Percentiles rank a stretch among this genome's conserved stretches.
Conservation (phyloP, 2,329 filamentous ascomycete genomes). For the Penicillium sp. region DNA sequence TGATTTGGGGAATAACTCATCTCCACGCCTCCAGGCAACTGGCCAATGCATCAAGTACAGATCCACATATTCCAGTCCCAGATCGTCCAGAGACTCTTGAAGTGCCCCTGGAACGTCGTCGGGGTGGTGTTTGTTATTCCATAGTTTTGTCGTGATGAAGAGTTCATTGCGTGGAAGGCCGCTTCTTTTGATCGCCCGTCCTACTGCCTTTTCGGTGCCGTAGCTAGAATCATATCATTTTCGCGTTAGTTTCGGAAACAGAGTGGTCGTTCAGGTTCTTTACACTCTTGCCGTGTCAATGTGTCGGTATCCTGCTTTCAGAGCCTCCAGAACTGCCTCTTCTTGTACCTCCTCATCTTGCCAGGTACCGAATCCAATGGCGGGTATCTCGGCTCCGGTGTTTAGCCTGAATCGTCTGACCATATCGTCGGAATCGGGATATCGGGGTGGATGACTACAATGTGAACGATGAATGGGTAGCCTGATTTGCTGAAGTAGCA, state of each 20-base stretch:
- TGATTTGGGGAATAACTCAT: conserved; percentile 44
- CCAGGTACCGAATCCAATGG: conserved; percentile 52
- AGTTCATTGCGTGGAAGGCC: conserved; percentile 59
- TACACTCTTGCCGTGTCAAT: conserved; percentile 49
- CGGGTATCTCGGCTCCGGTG: conserved; percentile 44
- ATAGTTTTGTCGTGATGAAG: conserved; percentile 63
- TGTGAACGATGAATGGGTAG: too few relatives aligned
- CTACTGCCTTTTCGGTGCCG: conserved; percentile 61
- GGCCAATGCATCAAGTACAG: conserved; percentile 66
- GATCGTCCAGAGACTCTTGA: conserved; percentile 55
- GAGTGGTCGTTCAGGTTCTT: conserved; percentile 5
- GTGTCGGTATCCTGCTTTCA: conserved; percentile 51
- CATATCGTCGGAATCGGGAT: conserved; percentile 12
- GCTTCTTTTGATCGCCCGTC: conserved; percentile 57
- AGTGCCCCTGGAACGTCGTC: conserved; percentile 59
- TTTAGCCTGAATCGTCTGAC: conserved; percentile 43
- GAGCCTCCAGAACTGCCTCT: conserved; percentile 43
- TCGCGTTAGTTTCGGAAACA: not conserved
- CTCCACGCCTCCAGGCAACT: conserved; percentile 48
- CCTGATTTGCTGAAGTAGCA: too few relatives aligned
- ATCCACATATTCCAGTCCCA: conserved; percentile 62
- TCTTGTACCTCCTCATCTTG: conserved; percentile 49
- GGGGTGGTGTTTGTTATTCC: conserved; percentile 58
- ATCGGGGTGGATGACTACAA: not conserved
- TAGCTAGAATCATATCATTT: conserved; percentile 39